These are phyloP conservation scores for Albifimbria verrucaria DNA, from an alignment of 2,329 filamentous ascomycete species.

Conservation along the genomic window DNA sequence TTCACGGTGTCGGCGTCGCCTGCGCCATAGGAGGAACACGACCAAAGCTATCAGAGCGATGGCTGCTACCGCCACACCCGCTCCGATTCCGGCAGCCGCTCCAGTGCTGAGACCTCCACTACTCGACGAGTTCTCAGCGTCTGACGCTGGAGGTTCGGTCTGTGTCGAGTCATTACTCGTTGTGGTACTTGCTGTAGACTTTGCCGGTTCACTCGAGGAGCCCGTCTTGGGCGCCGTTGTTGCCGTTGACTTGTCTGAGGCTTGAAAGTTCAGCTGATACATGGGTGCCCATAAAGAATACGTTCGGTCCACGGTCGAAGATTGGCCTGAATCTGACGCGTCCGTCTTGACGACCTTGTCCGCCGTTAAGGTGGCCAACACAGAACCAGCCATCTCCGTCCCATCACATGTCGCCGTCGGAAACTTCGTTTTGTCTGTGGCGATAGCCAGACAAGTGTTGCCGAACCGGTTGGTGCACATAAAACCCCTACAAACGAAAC, in stretches of 20 bases:
- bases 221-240: neutral
- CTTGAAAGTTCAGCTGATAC: constrained; percentile 1
- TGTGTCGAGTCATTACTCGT: no score
- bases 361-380: neutral
- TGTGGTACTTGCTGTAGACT: neutral
- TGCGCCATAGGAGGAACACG: neutral
- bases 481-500: neutral
- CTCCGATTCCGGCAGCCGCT: neutral
- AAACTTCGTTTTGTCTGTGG: neutral
- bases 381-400: neutral
- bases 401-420: neutral
- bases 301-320: neutral
- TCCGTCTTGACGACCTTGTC: neutral
- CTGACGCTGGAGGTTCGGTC: neutral
- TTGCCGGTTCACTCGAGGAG: neutral
- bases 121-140: neutral
- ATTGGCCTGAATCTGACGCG: neutral
- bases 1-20: neutral
- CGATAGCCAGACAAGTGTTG: neutral
- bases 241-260: neutral
- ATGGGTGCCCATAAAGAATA: neutral
- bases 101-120: neutral
- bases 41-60: neutral
- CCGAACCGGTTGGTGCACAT: neutral
- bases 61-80: neutral